Base-by-base conservation (phyloP, 106 monocot species). In the Iris macrosiphon region DNA sequence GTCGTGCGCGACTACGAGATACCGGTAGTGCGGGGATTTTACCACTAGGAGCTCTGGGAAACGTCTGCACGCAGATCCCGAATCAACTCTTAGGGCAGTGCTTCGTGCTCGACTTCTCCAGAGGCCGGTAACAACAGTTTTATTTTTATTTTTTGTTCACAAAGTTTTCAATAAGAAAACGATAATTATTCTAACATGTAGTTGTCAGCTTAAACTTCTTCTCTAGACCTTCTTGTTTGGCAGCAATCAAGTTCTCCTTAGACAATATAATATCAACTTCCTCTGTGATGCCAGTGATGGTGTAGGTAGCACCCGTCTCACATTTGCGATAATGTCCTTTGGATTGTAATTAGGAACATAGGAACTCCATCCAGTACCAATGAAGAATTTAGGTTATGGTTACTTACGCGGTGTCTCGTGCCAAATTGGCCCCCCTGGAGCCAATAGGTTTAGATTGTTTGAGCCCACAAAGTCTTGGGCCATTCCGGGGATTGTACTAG, bases 281-380 rank as follows among this genome's bases (percentile, higher is more conserved):
- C 6, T 91, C 98, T 41, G 45, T 62, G 7, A 30, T 59, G 27
- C 93, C 93, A 51, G 58, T 80, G 21, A 88, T 39, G 6, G 87
- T 88, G 24, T 83, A 93, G 0, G 79, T 87, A 0, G 77, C 80
- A 29, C 83, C 12, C 79, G 59, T 52, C 72, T 79, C 2, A 93
- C 37, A 57, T 93, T 93, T 16, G 73, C 83, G 41, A 87, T 61
- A 25, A 93, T 78, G 26, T 93, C 93, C 58, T 65, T 71, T 25
- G 93, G 93, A 17, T 93, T 93, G 39, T 83, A 93, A 42, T 93
- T 93, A 44, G 93, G 93, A 52, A 93, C 45, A 31, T 70, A 93
- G 27, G 87, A 77, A 49, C 93, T 93, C 93, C 93, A 93, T 16
- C 93, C 93, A 55, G 85, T 89, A 64, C 89, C 86, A 65, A 98